Percentiles rank a stretch among this genome's conserved stretches.
Conservation (phyloP, 2,329 filamentous ascomycete genomes). For the Bimuria novae-zelandiae region DNA sequence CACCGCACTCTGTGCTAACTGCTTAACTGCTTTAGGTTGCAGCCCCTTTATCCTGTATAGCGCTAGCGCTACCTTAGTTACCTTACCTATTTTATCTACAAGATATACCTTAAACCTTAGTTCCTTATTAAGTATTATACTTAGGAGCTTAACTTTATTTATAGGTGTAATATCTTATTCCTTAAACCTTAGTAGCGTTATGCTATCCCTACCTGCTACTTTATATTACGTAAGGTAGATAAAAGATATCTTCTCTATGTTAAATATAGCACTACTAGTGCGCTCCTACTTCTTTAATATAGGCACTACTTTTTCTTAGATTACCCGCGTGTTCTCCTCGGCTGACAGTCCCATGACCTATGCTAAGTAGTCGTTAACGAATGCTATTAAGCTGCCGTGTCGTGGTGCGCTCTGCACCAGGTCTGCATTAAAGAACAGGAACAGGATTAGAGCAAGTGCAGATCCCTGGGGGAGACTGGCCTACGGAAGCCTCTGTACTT, state of each 20-base stretch:
- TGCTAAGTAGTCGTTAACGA: conserved; percentile 34
- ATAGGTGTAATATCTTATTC: conserved; percentile 13
- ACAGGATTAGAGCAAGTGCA: conserved; percentile 21
- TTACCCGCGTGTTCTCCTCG: conserved; percentile 18
- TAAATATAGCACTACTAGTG: too few relatives aligned
- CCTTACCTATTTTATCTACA: conserved; percentile 15
- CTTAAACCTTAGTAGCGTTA: conserved; percentile 11
- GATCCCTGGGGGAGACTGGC: conserved; percentile 16
- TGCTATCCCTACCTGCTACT: conserved; percentile 13
- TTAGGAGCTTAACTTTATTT: conserved; percentile 19
- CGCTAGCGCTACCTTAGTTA: conserved; percentile 12
- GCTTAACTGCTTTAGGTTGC: conserved; percentile 10
- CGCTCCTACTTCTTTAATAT: conserved; percentile 30
- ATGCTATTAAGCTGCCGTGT: conserved; percentile 25
- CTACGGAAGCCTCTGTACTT: conserved; percentile 10
- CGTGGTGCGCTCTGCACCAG: conserved; percentile 22
- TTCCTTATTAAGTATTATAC: conserved; percentile 16
- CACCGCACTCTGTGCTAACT: conserved; percentile 12
- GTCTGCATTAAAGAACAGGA: conserved; percentile 24
- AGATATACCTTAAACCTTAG: conserved; percentile 17
- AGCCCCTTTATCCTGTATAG: conserved; percentile 13
- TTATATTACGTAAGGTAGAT: conserved; percentile 40
- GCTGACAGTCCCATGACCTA: conserved; percentile 22
- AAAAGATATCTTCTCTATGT: too few relatives aligned
- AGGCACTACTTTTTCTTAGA: conserved; percentile 19